Evolutionary conservation across 352 stramenopile species (phyloP), one percentile per base, ranked within the genome.

Genomic region (Phytopythium sindhum): DNA sequence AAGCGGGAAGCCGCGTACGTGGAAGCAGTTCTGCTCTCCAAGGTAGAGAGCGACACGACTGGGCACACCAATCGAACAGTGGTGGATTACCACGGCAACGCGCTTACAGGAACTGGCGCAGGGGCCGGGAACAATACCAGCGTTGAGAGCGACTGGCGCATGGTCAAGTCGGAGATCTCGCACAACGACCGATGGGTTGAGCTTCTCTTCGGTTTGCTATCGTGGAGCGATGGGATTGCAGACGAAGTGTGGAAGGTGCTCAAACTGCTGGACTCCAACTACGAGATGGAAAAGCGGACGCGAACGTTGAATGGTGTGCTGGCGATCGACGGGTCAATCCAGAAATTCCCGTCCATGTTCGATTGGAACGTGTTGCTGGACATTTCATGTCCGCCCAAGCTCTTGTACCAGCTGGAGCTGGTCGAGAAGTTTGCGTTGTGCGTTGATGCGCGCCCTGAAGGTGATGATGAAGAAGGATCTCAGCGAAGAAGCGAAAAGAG

Each of bases 171-270:
- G 23, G 79, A 90, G 41, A 75, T 92, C 39, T 84, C 79, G 54
- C 74, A 68, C 52, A 87, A 75, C 45, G 64, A 75, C 28, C 72
- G 57, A 1, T 81, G 70, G 64, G 24, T 86, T 44, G 41, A 59
- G 33, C 63, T 83, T 28, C 26, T 94, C 6, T 88, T 90, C 57
- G 60, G 76, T 3, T 60, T 90, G 50, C 64, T 93, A 14, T 74
- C 76, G 4, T 77, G 78, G 31, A 66, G 65, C 5, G 68, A 74
- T 33, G 73, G 69, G 35, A 78, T 90, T 23, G 78, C 75, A 52
- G 86, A 91, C 65, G 86, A 90, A 71, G 81, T 80, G 12, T 90
- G 80, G 80, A 90, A 90, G 59, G 68, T 93, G 23, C 52, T 95
- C 17, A 93, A 89, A 53, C 65, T 93, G 33, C 64, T 95, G 15